These are phyloP conservation scores for Triangularia setosa DNA, from an alignment of 2,329 filamentous ascomycete genomes.

Conservation along the genomic window DNA sequence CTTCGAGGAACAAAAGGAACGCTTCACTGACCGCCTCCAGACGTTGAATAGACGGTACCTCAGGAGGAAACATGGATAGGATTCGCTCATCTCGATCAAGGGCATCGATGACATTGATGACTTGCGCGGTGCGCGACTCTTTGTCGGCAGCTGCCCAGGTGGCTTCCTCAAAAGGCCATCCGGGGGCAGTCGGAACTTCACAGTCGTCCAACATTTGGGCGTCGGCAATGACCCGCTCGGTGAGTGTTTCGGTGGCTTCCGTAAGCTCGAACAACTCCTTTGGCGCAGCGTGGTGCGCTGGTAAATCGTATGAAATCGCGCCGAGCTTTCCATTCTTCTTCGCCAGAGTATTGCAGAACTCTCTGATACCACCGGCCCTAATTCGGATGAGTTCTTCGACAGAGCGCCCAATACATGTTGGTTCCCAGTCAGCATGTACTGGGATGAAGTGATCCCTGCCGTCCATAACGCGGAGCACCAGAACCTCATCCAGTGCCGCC, in stretches of 20 bases:
- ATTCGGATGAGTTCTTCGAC: conserved; percentile 86
- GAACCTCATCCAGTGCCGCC: conserved; percentile 71
- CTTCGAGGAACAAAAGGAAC: conserved; percentile 69
- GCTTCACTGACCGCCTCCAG: conserved; percentile 71
- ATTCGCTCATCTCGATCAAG: conserved; percentile 69
- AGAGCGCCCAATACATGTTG: conserved; percentile 77
- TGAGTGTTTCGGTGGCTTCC: conserved; percentile 63
- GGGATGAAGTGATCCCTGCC: conserved; percentile 92
- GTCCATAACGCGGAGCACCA: conserved; percentile 77
- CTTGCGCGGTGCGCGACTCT: conserved; percentile 28
- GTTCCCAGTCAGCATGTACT: conserved; percentile 71
- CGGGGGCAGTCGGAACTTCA: conserved; percentile 48
- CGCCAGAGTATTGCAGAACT: conserved; percentile 36
- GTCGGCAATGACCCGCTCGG: conserved; percentile 56
- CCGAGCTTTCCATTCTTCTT: conserved; percentile 37
- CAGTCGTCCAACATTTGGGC: conserved; percentile 57
- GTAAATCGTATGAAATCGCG: conserved; percentile 52
- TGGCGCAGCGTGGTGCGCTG: conserved; percentile 74
- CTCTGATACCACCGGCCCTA: conserved; percentile 73
- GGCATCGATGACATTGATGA: conserved; percentile 53
- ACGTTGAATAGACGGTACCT: conserved; percentile 61
- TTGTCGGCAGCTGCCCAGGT: conserved; percentile 32
- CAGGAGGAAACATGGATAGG: conserved; percentile 56
- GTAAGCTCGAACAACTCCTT: conserved; percentile 87
- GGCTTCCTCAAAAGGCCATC: conserved; percentile 56